phyloP scores from a whole-genome alignment of 305 asterid species.

The Fraxinus velutina region DNA sequence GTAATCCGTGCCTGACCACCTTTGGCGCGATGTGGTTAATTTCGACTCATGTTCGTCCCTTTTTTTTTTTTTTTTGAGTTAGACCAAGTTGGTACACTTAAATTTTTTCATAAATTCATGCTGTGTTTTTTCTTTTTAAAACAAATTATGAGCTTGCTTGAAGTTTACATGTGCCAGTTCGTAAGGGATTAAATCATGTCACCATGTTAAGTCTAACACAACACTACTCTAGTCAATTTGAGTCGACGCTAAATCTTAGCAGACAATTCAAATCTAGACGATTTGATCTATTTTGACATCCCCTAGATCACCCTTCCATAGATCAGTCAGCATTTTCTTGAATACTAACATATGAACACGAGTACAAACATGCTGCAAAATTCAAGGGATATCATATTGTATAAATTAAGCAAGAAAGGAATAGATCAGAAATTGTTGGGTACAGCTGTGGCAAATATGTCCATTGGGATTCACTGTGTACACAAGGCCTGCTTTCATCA shows the following conservation, averaged over 20 bases:
- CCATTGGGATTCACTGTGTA: constrained; percentile 32
- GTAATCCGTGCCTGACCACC: not conserved
- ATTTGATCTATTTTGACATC: no score
- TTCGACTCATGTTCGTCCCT: not conserved
- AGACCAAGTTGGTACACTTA: not conserved
- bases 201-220: no score
- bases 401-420: constrained; percentile 6
- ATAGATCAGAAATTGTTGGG: constrained; percentile 44
- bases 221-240: not conserved
- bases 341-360: not conserved
- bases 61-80: not conserved
- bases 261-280: not conserved
- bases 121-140: not conserved
- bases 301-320: not conserved
- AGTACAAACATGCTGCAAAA: not conserved
- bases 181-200: not conserved
- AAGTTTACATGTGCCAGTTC: not conserved
- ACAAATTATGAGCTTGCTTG: not conserved
- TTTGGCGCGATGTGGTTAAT: not conserved
- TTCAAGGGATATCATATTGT: not conserved
- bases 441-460: constrained; percentile 44
- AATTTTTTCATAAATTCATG: not conserved
- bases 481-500: constrained; percentile 34
- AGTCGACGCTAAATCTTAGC: not conserved
- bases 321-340: not conserved